These are phyloP conservation scores for Dactylellina leptospora DNA, from an alignment of 2,329 filamentous ascomycete genomes.

Conservation along the genomic window DNA sequence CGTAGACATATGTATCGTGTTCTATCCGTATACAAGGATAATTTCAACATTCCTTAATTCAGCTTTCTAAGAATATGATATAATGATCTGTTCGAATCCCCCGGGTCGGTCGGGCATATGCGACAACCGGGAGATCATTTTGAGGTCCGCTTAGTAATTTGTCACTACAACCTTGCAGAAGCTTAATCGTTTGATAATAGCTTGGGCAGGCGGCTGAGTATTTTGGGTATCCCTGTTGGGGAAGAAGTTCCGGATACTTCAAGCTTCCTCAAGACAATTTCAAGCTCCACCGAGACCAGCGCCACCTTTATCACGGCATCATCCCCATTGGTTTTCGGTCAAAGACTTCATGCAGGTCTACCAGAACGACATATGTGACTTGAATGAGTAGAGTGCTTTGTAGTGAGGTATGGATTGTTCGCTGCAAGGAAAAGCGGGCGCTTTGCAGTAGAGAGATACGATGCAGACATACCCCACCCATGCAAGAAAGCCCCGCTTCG, in stretches of 20 bases:
- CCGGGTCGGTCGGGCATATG: neutral
- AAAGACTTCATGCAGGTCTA: neutral
- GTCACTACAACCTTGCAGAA: slow-evolving; percentile 7
- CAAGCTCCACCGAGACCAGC: too few relatives aligned
- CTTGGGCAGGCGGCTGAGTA: slow-evolving; percentile 21
- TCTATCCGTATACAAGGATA: too few relatives aligned
- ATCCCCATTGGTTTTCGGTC: neutral
- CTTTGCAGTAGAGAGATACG: slow-evolving; percentile 16
- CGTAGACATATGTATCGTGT: too few relatives aligned
- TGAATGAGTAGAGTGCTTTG: too few relatives aligned
- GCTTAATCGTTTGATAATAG: slow-evolving; percentile 4
- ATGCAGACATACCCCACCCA: slow-evolving; percentile 11
- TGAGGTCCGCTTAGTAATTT: slow-evolving; percentile 9
- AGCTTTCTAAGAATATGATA: neutral
- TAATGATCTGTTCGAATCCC: neutral
- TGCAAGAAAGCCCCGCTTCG: slow-evolving; percentile 25
- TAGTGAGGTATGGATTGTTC: neutral
- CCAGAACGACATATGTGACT: too few relatives aligned
- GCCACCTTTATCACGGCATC: too few relatives aligned
- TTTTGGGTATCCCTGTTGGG: slow-evolving; percentile 14
- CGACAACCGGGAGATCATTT: neutral
- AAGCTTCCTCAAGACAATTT: too few relatives aligned
- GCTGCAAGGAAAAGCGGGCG: slow-evolving; percentile 23
- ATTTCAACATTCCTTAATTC: too few relatives aligned
- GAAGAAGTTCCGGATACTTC: slow-evolving; percentile 14